phyloP scores from a whole-genome alignment of 192 early-diverging fungal species.

The Podila epigama region DNA sequence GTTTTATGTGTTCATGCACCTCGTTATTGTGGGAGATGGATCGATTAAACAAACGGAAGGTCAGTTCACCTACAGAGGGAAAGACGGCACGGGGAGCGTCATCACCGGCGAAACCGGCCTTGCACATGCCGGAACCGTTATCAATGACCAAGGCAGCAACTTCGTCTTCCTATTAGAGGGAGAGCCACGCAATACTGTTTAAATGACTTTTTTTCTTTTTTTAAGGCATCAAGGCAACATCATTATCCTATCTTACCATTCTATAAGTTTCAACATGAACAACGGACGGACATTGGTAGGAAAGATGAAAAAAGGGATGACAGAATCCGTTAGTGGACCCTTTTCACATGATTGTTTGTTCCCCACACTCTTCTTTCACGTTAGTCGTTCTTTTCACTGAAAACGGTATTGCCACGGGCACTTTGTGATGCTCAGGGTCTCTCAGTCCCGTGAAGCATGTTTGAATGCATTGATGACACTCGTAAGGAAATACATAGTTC shows the following conservation, averaged over 20 bases:
- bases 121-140: constrained; percentile 96
- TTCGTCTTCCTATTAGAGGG: constrained; percentile 68
- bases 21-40: not conserved
- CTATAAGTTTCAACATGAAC: too few species aligned
- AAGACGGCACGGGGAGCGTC: constrained; percentile 87
- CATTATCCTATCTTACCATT: too few species aligned
- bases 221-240: not conserved
- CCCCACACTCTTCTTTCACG: too few species aligned
- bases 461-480: too few species aligned
- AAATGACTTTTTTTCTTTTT: not conserved
- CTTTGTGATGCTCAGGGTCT: too few species aligned
- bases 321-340: too few species aligned
- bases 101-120: constrained; percentile 93
- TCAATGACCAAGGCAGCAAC: constrained; percentile 91
- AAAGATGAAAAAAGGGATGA: not conserved
- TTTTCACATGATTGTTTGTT: too few species aligned
- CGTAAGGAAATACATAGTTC: too few species aligned
- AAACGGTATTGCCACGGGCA: too few species aligned
- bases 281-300: too few species aligned
- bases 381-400: too few species aligned
- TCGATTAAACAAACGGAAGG: not conserved
- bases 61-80: constrained; percentile 32
- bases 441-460: too few species aligned
- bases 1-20: not conserved
- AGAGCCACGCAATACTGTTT: not conserved